phyloP scores from a whole-genome alignment of 2,329 filamentous ascomycete species.

The Hirsutella thompsonii region DNA sequence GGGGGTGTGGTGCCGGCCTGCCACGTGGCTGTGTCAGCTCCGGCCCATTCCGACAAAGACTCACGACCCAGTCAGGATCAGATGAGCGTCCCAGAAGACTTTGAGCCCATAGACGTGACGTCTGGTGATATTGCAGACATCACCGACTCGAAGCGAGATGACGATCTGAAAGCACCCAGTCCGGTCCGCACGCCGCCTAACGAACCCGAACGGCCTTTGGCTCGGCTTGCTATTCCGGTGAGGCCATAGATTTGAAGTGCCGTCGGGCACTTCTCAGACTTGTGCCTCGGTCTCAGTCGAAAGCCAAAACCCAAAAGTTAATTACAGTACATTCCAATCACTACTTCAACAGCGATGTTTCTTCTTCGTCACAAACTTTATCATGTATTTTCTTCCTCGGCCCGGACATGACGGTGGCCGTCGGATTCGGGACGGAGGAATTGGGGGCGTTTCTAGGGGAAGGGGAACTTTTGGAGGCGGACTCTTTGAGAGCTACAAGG shows the following conservation, averaged over 20 bases:
- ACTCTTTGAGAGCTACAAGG: neutral
- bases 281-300: no score
- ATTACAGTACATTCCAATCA: neutral
- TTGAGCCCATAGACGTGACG: neutral
- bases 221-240: no score
- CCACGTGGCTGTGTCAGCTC: constrained; percentile 11
- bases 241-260: no score
- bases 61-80: constrained; percentile 1
- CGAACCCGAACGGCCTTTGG: no score
- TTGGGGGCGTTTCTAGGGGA: neutral
- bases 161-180: neutral
- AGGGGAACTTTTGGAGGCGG: neutral
- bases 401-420: neutral
- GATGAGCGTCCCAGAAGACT: neutral
- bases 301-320: no score
- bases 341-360: neutral
- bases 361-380: neutral
- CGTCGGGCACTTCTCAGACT: no score
- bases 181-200: no score
- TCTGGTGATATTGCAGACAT: neutral
- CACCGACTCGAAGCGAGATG: neutral
- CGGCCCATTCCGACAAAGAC: neutral
- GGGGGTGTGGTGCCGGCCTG: constrained; percentile 71
- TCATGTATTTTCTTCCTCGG: neutral
- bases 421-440: neutral